phyloP scores from a whole-genome alignment of 495 filamentous ascomycete genomes.

The Pyrenula aspistea region DNA sequence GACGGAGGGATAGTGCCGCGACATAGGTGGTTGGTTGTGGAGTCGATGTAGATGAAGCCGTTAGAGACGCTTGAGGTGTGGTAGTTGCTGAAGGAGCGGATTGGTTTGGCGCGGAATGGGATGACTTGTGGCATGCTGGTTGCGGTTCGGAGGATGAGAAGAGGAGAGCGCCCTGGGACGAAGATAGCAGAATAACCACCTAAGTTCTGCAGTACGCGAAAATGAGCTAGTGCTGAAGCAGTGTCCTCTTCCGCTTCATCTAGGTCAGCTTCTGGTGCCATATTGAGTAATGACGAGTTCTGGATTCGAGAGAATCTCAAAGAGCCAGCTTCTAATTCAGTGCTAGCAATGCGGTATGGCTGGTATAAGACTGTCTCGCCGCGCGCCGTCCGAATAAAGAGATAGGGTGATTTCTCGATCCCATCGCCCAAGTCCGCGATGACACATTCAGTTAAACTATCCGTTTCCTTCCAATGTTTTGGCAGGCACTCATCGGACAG shows the following conservation, averaged over 20 bases:
- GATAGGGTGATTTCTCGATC: slow-evolving; percentile 55
- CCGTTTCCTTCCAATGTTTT: slow-evolving; percentile 56
- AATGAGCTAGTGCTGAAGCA: slow-evolving; percentile 28
- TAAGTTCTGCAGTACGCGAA: slow-evolving; percentile 54
- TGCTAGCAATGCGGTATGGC: slow-evolving; percentile 35
- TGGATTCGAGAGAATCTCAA: slow-evolving; percentile 9
- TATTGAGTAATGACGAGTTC: slow-evolving; percentile 44
- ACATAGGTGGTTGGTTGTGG: slow-evolving; percentile 22
- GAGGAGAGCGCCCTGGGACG: slow-evolving; percentile 62
- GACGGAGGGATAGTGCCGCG: slow-evolving; percentile 47
- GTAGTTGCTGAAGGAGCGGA: slow-evolving; percentile 57
- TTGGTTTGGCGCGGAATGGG: slow-evolving; percentile 49
- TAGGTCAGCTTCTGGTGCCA: slow-evolving; percentile 22
- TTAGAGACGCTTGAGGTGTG: slow-evolving; percentile 61
- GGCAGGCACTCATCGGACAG: slow-evolving; percentile 57
- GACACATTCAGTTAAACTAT: slow-evolving; percentile 61
- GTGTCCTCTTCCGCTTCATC: slow-evolving; percentile 23
- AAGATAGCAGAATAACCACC: slow-evolving; percentile 70
- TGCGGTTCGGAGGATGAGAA: slow-evolving; percentile 68
- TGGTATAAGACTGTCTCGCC: slow-evolving; percentile 84
- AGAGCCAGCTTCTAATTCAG: neutral
- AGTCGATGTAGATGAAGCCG: slow-evolving; percentile 73
- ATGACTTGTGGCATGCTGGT: slow-evolving; percentile 63
- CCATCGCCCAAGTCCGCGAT: slow-evolving; percentile 76
- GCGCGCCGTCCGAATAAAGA: slow-evolving; percentile 65